Base-by-base conservation (phyloP, 352 stramenopile species). In the Peronospora farinosa region DNA sequence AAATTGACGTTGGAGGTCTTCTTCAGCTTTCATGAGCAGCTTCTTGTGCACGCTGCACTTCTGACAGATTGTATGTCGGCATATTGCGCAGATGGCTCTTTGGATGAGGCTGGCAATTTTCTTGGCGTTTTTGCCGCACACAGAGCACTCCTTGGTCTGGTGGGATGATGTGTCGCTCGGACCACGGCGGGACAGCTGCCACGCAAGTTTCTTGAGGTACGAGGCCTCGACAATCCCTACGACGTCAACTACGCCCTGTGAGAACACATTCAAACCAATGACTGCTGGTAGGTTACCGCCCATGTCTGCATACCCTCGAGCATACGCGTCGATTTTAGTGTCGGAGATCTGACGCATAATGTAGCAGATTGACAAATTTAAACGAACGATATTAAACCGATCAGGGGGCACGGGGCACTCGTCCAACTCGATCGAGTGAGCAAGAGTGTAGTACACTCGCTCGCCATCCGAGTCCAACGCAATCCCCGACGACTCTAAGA, bases 1-100 rank as follows among this genome's bases (percentile, higher is more conserved):
- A 15, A 78, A 40, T 33, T 59, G 47, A 37, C 66, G 60, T 23
- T 68, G 57, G n/a, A 74, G 33, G 11, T 72, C 62, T 36, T 67
- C 56, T 9, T 51, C 32, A 5, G 55, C 61, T 45, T 76, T 57
- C 21, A 74, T 40, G 10, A 71, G 54, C 50, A 77, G 28, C 16
- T 68, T 82, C 55, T 78, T 82, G 39, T 74, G 54, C 15, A 82
- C 66, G 16, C 44, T 71, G 60, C 71, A 82, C 41, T 77, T 82
- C 41, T 62, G 53, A 39, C 71, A 82, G 15, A 67, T 65, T 9
- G 54, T 60, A 27, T 69, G 54, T 23, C 65, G 60, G 23, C 71
- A 82, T 40, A 79, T 68, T 7, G 61, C 63, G 40, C 71, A 82
- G 3, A 47, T 30, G 10, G 54, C 63, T 11, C 53, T 30, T 10